phyloP scores from a whole-genome alignment of 2,329 filamentous ascomycete genomes.

The Scleromitrula shiraiana region DNA sequence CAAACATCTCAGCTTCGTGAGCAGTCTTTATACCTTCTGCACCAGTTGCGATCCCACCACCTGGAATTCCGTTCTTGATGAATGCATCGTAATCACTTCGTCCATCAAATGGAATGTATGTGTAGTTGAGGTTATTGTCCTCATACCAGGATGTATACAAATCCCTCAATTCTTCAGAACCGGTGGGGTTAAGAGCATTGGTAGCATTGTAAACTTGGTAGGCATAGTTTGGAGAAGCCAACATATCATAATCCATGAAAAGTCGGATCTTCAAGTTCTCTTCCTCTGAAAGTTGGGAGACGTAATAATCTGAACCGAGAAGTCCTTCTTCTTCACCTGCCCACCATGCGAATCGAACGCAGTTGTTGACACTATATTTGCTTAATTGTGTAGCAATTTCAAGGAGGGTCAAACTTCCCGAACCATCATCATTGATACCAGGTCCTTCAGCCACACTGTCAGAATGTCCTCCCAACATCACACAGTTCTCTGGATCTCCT shows the following conservation, averaged over 20 bases:
- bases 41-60: slow-evolving; percentile 69
- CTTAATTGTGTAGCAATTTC: slow-evolving; percentile 54
- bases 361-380: slow-evolving; percentile 53
- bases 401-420: slow-evolving; percentile 41
- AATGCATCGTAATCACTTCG: slow-evolving; percentile 76
- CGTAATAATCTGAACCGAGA: slow-evolving; percentile 55
- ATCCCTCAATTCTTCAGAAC: slow-evolving; percentile 60
- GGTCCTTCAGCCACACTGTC: slow-evolving; percentile 56
- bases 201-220: slow-evolving; percentile 66
- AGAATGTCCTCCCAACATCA: slow-evolving; percentile 58
- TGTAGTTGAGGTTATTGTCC: slow-evolving; percentile 54
- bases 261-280: slow-evolving; percentile 56
- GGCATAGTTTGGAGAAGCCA: slow-evolving; percentile 57
- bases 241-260: slow-evolving; percentile 66
- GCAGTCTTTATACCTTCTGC: slow-evolving; percentile 69
- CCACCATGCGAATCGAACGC: slow-evolving; percentile 62
- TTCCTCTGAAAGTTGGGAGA: slow-evolving; percentile 42
- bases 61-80: slow-evolving; percentile 63
- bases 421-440: slow-evolving; percentile 36
- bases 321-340: slow-evolving; percentile 60
- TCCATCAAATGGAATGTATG: slow-evolving; percentile 67
- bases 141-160: slow-evolving; percentile 63
- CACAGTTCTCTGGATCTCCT: slow-evolving; percentile 54
- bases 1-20: slow-evolving; percentile 58
- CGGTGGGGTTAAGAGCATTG: slow-evolving; percentile 60